These are phyloP conservation scores for Colletotrichum musae DNA, from an alignment of 2,329 filamentous ascomycete species.

Conservation along the genomic window DNA sequence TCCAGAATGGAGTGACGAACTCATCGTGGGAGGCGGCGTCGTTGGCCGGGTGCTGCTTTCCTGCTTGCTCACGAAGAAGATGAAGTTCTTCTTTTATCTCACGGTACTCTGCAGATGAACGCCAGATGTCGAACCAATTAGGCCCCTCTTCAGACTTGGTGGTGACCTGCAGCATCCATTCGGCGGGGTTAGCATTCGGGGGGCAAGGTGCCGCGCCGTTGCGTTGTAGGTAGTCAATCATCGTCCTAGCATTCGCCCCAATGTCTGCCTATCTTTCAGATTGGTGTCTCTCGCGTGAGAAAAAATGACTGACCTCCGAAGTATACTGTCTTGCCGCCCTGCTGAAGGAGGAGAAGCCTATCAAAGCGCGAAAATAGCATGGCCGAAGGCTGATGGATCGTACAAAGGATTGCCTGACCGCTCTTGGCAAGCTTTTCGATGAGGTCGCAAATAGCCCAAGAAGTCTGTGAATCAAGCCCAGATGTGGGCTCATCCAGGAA, in stretches of 20 bases:
- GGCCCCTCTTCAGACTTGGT: constrained; percentile 44
- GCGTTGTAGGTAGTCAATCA: constrained; percentile 72
- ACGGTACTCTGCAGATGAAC: constrained; percentile 48
- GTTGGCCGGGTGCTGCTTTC: constrained; percentile 44
- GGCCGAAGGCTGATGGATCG: constrained; percentile 63
- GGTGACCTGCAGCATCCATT: constrained; percentile 73
- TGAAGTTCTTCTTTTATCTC: constrained; percentile 47
- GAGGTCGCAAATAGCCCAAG: constrained; percentile 80
- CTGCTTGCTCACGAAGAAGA: constrained; percentile 53
- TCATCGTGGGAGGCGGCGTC: constrained; percentile 59
- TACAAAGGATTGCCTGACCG: constrained; percentile 61
- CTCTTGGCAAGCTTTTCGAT: constrained; percentile 73
- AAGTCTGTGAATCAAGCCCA: constrained; percentile 81
- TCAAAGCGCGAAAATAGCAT: constrained; percentile 66
- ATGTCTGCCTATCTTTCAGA: constrained; percentile 34
- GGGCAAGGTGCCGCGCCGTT: constrained; percentile 71
- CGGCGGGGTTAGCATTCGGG: constrained; percentile 73
- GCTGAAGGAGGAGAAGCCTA: constrained; percentile 67
- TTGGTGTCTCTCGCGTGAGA: no score
- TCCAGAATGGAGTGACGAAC: constrained; percentile 78
- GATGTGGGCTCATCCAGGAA: constrained; percentile 86
- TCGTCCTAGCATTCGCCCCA: constrained; percentile 59
- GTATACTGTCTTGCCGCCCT: constrained; percentile 71
- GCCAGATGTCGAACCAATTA: constrained; percentile 56
- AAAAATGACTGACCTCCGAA: constrained; percentile 63